phyloP scores from a whole-genome alignment of 441 rosid genomes.

The Arabidopsis lyrata region DNA sequence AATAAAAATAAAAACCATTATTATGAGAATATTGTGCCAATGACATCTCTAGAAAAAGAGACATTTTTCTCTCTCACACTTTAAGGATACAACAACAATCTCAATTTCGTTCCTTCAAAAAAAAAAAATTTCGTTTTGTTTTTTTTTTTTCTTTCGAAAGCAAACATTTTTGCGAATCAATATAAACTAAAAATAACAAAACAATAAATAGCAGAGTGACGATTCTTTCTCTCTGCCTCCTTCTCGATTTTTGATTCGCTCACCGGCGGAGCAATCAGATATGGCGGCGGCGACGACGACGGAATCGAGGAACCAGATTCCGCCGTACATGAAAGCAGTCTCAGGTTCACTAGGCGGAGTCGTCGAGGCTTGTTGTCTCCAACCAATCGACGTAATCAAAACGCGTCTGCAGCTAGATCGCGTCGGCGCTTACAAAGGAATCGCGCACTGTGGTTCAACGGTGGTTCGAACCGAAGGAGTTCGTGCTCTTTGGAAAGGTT shows the following conservation, averaged over 20 bases:
- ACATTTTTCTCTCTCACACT: neutral
- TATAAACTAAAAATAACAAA: neutral
- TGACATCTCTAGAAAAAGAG: neutral
- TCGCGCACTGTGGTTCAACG: slow-evolving; percentile 79
- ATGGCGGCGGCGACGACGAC: slow-evolving; percentile 29
- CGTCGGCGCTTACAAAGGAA: slow-evolving; percentile 74
- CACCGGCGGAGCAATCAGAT: neutral
- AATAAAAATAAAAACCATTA: too few species aligned
- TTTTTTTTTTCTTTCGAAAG: neutral
- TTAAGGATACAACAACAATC: neutral
- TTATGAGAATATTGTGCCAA: neutral
- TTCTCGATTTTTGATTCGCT: neutral
- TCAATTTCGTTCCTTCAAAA: neutral
- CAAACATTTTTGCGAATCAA: neutral
- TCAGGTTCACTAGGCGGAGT: slow-evolving; percentile 91
- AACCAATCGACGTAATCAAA: slow-evolving; percentile 97
- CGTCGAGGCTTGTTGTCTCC: slow-evolving; percentile 87
- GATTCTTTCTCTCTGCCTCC: neutral
- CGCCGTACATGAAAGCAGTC: slow-evolving; percentile 87
- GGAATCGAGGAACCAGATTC: slow-evolving; percentile 48
- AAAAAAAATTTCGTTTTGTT: neutral
- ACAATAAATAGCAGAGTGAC: neutral
- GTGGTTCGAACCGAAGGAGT: slow-evolving; percentile 75
- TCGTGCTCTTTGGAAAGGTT: slow-evolving; percentile 93
- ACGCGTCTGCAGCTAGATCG: slow-evolving; percentile 89